Base-by-base conservation (phyloP, 2,329 filamentous ascomycete species). In the Neonectria neomacrospora region DNA sequence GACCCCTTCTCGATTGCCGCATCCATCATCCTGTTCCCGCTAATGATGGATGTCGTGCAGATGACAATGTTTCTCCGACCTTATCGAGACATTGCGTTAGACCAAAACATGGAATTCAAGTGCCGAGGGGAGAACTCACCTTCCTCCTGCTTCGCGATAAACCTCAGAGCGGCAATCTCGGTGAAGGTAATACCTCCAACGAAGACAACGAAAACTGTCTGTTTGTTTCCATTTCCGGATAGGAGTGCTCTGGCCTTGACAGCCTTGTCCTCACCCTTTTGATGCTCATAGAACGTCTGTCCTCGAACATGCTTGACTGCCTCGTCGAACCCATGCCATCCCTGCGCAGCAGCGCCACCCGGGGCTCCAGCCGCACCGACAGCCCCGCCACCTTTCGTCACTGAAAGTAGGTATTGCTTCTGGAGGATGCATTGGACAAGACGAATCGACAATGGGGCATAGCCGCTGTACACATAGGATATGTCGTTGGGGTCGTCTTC, bases 381-480 rank as follows among this genome's bases (percentile, higher is more conserved):
- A 16, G 78, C 80, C 47, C 79, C 83, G 16, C 85, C 86, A 30
- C 91, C 91, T 70, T 88, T 89, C 55, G 88, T 89, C 11, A 94
- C 85, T 5, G 87, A 88, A 60, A 90, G 82, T 30, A 99, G 82
- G 69, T 94, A 92, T 60, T 93, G 88, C 78, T 99, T 99, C 77
- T 98, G 94, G 51, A 99, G 80, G 53, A 98, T 87, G 75, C 93
- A 96, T 78, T 99, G 96, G 6, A 99, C 91, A 5, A 99, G 86
- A 16, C 96, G 90, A 57, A 98, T 88, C 47, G 93, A 97, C 12
- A 99, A 85, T 0, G 96, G 96, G 5, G 96, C 96, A 75, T 98
- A 99, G 55, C 96, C 96, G 67, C 93, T 97, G 80, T 98, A 99
- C 11, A 97, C 94, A 74, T 99, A 99, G n/a, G 94, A 91, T 65